phyloP scores from a whole-genome alignment of 345 rosid species.

The Syzygium aqueum region DNA sequence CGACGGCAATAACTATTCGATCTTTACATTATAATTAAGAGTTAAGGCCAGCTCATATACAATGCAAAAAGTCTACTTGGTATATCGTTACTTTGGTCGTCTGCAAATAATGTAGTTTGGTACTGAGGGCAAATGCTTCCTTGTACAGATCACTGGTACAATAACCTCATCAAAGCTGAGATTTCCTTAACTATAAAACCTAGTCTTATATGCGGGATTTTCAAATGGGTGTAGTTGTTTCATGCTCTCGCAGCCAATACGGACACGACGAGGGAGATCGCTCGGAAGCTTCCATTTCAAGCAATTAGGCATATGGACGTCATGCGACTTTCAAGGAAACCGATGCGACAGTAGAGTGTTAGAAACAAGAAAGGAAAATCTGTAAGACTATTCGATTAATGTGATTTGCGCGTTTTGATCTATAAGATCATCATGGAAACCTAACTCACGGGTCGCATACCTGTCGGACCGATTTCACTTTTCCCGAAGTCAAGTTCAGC shows the following conservation, averaged over 20 bases:
- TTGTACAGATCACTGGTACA: not conserved
- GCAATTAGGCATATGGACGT: too few relatives aligned
- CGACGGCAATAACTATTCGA: rapidly evolving
- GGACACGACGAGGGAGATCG: not conserved
- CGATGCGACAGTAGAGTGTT: too few relatives aligned
- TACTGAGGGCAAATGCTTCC: not conserved
- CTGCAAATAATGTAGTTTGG: rapidly evolving
- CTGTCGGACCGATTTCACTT: not conserved
- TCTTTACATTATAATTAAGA: not conserved
- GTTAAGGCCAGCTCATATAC: not conserved
- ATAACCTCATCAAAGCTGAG: not conserved
- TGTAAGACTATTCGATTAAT: not conserved
- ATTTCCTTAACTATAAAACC: not conserved
- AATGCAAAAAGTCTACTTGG: not conserved
- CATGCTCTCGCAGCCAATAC: not conserved
- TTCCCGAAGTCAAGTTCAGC: not conserved
- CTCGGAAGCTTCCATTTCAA: too few relatives aligned
- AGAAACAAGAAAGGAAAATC: not conserved
- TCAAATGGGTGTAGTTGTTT: not conserved
- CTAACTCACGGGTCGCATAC: not conserved
- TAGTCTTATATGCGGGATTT: not conserved
- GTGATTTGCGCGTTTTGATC: not conserved
- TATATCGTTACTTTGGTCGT: not conserved
- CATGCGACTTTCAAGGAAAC: too few relatives aligned
- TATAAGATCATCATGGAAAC: not conserved